Percentiles rank a stretch among this genome's conserved stretches.
These are phyloP conservation scores for Debaryomycetaceae sp. DNA, from an alignment of 1,139 yeast species.

Conservation along the genomic window DNA sequence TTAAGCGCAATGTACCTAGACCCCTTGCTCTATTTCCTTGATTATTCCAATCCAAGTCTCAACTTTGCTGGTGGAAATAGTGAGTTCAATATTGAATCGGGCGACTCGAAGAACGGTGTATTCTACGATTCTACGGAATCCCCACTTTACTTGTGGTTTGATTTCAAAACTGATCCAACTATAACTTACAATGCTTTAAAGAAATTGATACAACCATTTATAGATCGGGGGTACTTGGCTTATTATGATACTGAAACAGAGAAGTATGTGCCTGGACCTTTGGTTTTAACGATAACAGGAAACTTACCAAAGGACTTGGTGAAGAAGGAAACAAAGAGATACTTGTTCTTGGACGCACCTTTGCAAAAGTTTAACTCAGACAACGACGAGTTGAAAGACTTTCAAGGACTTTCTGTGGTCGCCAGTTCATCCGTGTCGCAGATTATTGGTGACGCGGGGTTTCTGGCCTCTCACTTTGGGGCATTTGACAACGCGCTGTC, in stretches of 20 bases:
- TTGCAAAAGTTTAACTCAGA: conserved; percentile 20
- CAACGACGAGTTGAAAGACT: conserved; percentile 14
- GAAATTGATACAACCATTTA: conserved; percentile 29
- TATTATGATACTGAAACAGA: conserved; percentile 27
- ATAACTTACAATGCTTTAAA: conserved; percentile 29
- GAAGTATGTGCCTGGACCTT: conserved; percentile 29
- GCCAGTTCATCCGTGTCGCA: conserved; percentile 35
- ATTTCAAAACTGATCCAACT: conserved; percentile 37
- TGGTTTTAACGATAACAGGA: conserved; percentile 41
- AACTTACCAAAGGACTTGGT: conserved; percentile 34
- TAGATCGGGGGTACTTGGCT: conserved; percentile 31
- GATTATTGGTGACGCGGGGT: conserved; percentile 24
- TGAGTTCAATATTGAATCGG: conserved; percentile 12
- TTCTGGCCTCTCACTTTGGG: conserved; percentile 7
- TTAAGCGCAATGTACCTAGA: conserved; percentile 51
- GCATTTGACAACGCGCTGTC: conserved; percentile 21
- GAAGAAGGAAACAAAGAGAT: conserved; percentile 23
- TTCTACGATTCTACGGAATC: conserved; percentile 40
- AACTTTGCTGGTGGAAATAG: conserved; percentile 9
- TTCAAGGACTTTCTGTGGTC: conserved; percentile 27
- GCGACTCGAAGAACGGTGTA: conserved; percentile 24
- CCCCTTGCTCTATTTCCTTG: conserved; percentile 48
- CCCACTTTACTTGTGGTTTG: conserved; percentile 41
- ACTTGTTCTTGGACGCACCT: conserved; percentile 40
- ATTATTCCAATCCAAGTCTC: conserved; percentile 38